A percentile compares a stretch with the other conserved stretches of the same genome.
These are phyloP conservation scores for Eustoma russellianum DNA, from an alignment of 257 asterid species.

Conservation along the genomic window DNA sequence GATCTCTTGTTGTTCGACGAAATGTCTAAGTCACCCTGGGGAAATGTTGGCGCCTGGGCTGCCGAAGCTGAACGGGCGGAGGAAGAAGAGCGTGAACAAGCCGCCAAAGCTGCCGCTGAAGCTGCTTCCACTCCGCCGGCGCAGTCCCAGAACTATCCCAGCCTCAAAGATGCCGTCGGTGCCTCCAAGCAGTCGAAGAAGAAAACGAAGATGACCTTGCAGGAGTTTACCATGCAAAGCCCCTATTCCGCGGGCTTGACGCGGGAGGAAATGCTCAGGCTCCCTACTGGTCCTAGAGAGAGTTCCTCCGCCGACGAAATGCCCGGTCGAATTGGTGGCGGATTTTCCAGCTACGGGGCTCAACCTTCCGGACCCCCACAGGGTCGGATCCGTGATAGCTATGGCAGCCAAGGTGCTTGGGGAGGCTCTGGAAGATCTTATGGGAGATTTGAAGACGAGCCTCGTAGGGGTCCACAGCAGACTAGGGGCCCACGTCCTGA, in stretches of 20 bases:
- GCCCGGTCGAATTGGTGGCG: constrained; percentile 77
- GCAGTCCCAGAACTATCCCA: constrained; percentile 41
- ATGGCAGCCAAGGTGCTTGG: constrained; percentile 23
- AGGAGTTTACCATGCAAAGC: constrained; percentile 51
- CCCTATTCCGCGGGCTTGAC: constrained; percentile 33
- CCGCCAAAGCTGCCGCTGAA: constrained; percentile 38
- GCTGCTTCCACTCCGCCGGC: constrained; percentile 20
- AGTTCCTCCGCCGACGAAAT: constrained; percentile 63
- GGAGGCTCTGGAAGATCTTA: constrained; percentile 57
- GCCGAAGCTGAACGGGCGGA: constrained; percentile 89
- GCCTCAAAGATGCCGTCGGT: constrained; percentile 53
- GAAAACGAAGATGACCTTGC: constrained; percentile 69
- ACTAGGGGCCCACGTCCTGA: constrained; percentile 52
- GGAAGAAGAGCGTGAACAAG: constrained; percentile 48
- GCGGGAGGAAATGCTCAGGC: constrained; percentile 60
- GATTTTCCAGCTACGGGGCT: constrained; percentile 79
- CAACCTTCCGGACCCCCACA: constrained; percentile 16
- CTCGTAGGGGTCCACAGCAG: constrained; percentile 35
- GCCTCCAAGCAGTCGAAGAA: constrained; percentile 70
- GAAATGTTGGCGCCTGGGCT: constrained; percentile 93
- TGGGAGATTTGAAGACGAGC: constrained; percentile 53
- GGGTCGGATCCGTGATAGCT: constrained; percentile 26
- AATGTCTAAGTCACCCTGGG: constrained; percentile 96
- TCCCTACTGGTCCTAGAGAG: constrained; percentile 90
- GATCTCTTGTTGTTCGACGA: constrained; percentile 16